Conservation (phyloP, 192 early-diverging fungal species). For the Allomyces javanicus region DNA sequence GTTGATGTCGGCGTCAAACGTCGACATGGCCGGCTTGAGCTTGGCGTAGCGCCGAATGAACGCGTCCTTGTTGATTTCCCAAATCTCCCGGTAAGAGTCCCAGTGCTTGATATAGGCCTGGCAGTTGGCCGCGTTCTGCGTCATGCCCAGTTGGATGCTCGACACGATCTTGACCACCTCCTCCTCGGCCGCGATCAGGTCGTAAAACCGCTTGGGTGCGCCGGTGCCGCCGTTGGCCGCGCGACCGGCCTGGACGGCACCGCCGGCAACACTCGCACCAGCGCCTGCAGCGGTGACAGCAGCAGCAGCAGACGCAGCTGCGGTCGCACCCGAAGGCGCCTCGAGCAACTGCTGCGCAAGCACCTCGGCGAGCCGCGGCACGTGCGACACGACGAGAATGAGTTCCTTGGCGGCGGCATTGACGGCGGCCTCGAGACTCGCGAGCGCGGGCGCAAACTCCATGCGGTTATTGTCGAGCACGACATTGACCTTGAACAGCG, state of each 20-base stretch:
- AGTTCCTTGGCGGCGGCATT: constrained; percentile 29
- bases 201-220: constrained; percentile 15
- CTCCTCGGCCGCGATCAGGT: constrained; percentile 32
- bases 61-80: constrained; percentile 52
- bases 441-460: constrained; percentile 34
- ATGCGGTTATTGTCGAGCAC: constrained; percentile 35
- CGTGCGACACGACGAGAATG: constrained; percentile 31
- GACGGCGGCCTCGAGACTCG: constrained; percentile 29
- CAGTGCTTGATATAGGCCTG: constrained; percentile 39
- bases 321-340: constrained; percentile 6
- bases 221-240: background rate
- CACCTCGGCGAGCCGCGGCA: constrained; percentile 22
- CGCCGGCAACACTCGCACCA: background rate
- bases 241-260: constrained; percentile 6
- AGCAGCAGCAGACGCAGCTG: background rate
- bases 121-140: constrained; percentile 32
- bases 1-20: constrained; percentile 45
- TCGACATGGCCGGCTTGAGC: constrained; percentile 38
- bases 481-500: constrained; percentile 43
- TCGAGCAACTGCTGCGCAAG: constrained; percentile 4
- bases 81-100: constrained; percentile 45
- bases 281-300: too few species aligned
- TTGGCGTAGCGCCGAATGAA: constrained; percentile 45
- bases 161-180: constrained; percentile 40
- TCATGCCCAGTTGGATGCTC: constrained; percentile 36